Evolutionary conservation across 2,329 filamentous ascomycete species (phyloP).

Genomic region (Penicillium sp.): DNA sequence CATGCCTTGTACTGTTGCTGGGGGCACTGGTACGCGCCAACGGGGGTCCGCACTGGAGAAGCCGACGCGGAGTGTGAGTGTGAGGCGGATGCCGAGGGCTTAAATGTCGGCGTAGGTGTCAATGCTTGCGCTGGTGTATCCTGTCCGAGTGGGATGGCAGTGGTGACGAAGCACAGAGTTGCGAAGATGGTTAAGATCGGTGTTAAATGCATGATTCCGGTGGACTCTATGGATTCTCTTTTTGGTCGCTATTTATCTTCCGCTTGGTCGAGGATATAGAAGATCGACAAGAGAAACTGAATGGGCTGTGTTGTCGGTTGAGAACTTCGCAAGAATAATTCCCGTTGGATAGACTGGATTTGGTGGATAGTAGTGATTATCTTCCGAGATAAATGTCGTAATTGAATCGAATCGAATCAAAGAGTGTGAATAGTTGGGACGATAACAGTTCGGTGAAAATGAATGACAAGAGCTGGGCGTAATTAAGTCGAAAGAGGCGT

Average conservation of each 20-base stretch:
- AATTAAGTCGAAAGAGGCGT: conserved; percentile 5
- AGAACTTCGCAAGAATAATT: too few species aligned
- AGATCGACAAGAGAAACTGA: not conserved
- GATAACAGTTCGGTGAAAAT: conserved; percentile 2
- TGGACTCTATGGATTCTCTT: not conserved
- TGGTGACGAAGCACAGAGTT: conserved; percentile 9
- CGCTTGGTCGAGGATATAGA: not conserved
- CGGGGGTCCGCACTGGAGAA: conserved; percentile 10
- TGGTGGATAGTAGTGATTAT: not conserved
- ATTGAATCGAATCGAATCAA: not conserved
- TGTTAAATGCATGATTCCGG: conserved; percentile 12
- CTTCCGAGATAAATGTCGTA: not conserved
- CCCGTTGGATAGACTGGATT: not conserved
- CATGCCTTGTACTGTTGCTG: conserved; percentile 26
- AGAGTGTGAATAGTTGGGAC: not conserved
- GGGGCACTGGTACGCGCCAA: conserved; percentile 25
- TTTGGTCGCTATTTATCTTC: not conserved
- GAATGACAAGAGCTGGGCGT: conserved; percentile 19
- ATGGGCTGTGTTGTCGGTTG: not conserved
- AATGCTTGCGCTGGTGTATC: not conserved
- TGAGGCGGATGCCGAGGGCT: not conserved
- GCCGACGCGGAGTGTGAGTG: conserved; percentile 1
- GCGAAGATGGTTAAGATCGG: conserved; percentile 11
- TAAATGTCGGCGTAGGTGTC: conserved; percentile 5
- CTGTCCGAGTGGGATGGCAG: conserved; percentile 14